Evolutionary conservation across 208 protist species (phyloP).

Genomic region (Phytomonas francai): DNA sequence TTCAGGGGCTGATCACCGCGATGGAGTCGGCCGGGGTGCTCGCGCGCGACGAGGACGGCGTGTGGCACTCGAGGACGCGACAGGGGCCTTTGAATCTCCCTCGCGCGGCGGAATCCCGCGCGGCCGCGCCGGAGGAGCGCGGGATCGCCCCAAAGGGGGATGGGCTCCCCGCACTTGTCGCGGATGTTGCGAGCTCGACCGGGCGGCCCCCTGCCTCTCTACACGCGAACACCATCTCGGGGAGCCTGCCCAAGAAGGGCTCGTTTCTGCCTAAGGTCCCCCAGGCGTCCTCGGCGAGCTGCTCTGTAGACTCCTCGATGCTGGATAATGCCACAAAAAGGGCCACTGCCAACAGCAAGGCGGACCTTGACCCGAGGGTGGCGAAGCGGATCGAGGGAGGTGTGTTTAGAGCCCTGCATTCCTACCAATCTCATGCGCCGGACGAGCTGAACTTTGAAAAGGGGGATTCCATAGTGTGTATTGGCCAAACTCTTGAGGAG

Average conservation of each 20-base stretch:
- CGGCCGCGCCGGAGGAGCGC: no score
- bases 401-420: slow-evolving; percentile 59
- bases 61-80: background rate
- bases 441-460: slow-evolving; percentile 84
- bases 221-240: no score
- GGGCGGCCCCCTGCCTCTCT: no score
- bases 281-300: background rate
- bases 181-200: no score
- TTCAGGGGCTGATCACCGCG: slow-evolving; percentile 15
- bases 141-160: no score
- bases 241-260: background rate
- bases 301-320: background rate
- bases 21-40: background rate
- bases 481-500: slow-evolving; percentile 71
- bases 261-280: background rate
- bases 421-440: slow-evolving; percentile 64
- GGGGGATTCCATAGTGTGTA: slow-evolving; percentile 65
- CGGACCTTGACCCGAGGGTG: background rate
- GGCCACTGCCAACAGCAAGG: background rate
- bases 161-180: background rate
- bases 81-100: background rate
- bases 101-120: no score
- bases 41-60: background rate
- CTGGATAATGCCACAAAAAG: background rate
- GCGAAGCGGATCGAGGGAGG: slow-evolving; percentile 43